These are phyloP conservation scores for Neolentinus lepideus DNA, from an alignment of 1,284 basidiomycete species.

Conservation along the genomic window DNA sequence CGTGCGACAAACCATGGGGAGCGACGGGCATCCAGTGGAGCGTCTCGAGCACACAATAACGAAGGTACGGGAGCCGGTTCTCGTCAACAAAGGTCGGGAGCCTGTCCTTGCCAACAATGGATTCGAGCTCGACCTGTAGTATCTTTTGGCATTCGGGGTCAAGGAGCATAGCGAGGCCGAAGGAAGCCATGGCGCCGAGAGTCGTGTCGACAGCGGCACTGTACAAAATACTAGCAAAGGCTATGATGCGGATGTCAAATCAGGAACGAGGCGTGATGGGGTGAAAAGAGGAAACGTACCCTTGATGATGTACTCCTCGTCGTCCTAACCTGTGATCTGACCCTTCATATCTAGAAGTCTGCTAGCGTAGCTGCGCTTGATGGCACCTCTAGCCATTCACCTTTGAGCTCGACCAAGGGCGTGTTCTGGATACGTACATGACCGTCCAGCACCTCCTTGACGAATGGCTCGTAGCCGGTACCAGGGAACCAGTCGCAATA, in stretches of 20 bases:
- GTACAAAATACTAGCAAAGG: background rate
- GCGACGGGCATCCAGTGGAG: slow-evolving; percentile 4
- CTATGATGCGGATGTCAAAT: background rate
- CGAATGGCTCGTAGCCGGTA: background rate
- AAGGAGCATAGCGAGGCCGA: background rate
- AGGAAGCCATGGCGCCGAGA: background rate
- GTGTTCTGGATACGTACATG: background rate
- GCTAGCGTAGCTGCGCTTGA: background rate
- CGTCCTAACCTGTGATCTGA: background rate
- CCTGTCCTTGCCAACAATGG: background rate
- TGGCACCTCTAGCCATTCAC: background rate
- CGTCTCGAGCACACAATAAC: background rate
- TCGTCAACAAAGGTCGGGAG: background rate
- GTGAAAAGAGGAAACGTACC: background rate
- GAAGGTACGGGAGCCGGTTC: background rate
- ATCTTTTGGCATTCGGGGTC: background rate
- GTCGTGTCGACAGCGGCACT: background rate
- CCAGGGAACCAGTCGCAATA: background rate
- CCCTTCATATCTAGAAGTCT: background rate
- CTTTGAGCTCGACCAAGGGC: background rate
- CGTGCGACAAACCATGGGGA: background rate
- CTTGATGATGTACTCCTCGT: slow-evolving; percentile 1
- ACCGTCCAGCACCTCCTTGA: background rate
- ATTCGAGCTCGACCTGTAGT: background rate
- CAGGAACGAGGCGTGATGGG: background rate